Evolutionary conservation across 176 grass and related monocot species (phyloP).

Genomic region (Phragmites australis): DNA sequence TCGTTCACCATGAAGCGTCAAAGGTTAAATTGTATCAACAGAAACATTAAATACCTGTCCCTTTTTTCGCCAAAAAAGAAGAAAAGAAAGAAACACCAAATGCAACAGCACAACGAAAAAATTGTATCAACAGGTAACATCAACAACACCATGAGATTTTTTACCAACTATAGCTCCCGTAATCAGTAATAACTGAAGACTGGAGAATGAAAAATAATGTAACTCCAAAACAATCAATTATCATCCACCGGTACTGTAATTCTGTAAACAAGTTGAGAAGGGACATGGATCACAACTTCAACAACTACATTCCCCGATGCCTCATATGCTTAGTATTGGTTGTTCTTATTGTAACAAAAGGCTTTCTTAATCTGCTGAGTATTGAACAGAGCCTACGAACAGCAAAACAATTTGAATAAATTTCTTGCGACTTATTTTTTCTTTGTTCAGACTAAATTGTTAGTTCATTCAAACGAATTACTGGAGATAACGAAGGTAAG

Average conservation of each 20-base stretch:
- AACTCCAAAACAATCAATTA: neutral
- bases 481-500: neutral
- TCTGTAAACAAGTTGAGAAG: neutral
- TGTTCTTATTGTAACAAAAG: neutral
- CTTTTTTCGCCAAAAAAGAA: too few species aligned
- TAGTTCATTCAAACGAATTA: conserved; percentile 1
- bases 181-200: neutral
- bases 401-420: neutral
- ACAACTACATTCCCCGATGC: neutral
- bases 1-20: neutral
- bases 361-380: neutral
- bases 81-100: conserved; percentile 6
- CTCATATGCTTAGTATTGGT: neutral
- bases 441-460: neutral
- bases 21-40: conserved; percentile 3
- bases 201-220: neutral
- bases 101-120: neutral
- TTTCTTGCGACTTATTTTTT: neutral
- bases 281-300: neutral
- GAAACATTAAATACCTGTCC: too few species aligned
- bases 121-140: conserved; percentile 2
- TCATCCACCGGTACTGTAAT: conserved; percentile 4
- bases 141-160: neutral
- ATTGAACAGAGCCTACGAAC: neutral
- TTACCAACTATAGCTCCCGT: neutral